A percentile compares a stretch with the other conserved stretches of the same genome.
These are phyloP conservation scores for Starmera quercuum DNA, from an alignment of 805 yeast species.

Conservation along the genomic window DNA sequence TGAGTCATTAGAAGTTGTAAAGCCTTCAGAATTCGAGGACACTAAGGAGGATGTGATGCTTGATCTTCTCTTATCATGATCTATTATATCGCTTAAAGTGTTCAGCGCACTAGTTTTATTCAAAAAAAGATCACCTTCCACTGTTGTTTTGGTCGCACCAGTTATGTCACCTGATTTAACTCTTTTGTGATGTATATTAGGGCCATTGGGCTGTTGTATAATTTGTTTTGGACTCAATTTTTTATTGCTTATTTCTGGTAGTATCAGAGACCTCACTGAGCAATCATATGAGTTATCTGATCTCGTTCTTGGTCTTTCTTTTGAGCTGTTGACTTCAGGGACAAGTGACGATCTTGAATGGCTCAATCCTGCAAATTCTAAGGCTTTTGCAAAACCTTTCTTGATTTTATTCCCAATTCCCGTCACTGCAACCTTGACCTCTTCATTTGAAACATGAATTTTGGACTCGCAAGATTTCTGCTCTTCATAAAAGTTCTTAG, in stretches of 20 bases:
- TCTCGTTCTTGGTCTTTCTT: neutral
- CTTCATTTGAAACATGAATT: slow-evolving; percentile 58
- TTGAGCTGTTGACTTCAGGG: neutral
- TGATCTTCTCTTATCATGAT: slow-evolving; percentile 14
- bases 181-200: slow-evolving; percentile 9
- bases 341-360: neutral
- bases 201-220: neutral
- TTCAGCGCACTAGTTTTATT: slow-evolving; percentile 17
- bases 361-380: slow-evolving; percentile 16
- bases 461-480: slow-evolving; percentile 21
- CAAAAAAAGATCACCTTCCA: slow-evolving; percentile 24
- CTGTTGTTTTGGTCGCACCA: slow-evolving; percentile 16
- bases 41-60: slow-evolving; percentile 7
- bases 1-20: slow-evolving; percentile 10
- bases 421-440: slow-evolving; percentile 67
- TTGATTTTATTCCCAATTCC: slow-evolving; percentile 69
- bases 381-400: slow-evolving; percentile 18
- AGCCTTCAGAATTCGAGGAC: slow-evolving; percentile 1
- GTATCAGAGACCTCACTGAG: neutral
- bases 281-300: neutral
- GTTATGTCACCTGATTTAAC: slow-evolving; percentile 17
- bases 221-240: neutral
- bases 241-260: neutral
- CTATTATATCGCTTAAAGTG: slow-evolving; percentile 18
- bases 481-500: slow-evolving; percentile 13